Conservation (phyloP, 352 stramenopile genomes). For the Pythium pectinolyticum region DNA sequence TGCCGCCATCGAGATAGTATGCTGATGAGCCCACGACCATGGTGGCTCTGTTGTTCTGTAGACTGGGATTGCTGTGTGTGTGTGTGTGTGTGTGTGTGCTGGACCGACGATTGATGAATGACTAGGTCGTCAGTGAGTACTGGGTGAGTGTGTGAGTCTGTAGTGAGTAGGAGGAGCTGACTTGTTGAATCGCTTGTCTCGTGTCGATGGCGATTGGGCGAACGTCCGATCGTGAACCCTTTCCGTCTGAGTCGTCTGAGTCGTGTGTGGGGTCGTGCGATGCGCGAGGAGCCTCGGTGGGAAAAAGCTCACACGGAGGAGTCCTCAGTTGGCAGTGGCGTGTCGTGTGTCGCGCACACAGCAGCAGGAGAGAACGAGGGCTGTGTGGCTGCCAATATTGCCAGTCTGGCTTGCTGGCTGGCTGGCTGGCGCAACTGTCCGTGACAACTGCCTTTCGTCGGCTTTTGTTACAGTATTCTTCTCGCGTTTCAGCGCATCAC, state of each 20-base stretch:
- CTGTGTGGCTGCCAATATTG: no score
- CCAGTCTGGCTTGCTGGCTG: no score
- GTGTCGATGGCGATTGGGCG: not conserved
- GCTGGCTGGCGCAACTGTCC: no score
- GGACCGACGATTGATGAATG: not conserved
- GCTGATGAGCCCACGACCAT: constrained; percentile 19
- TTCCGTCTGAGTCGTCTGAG: constrained; percentile 24
- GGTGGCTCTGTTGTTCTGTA: not conserved
- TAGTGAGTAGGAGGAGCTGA: not conserved
- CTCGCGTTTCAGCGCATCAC: not conserved
- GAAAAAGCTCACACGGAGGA: no score
- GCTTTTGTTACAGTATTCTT: not conserved
- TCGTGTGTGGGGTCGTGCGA: not conserved
- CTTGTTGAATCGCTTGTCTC: constrained; percentile 6
- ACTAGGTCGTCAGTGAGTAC: not conserved
- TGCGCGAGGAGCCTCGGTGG: constrained; percentile 20
- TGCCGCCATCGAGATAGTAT: constrained; percentile 15
- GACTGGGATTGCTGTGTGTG: not conserved
- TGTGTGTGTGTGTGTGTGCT: not conserved
- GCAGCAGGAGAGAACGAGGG: no score
- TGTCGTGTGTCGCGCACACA: no score
- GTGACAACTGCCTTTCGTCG: constrained; percentile 8
- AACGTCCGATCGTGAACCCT: not conserved
- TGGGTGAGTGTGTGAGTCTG: not conserved
- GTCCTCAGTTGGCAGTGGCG: no score